Conservation (phyloP, 352 stramenopile species). For the Blastocystis sp. region DNA sequence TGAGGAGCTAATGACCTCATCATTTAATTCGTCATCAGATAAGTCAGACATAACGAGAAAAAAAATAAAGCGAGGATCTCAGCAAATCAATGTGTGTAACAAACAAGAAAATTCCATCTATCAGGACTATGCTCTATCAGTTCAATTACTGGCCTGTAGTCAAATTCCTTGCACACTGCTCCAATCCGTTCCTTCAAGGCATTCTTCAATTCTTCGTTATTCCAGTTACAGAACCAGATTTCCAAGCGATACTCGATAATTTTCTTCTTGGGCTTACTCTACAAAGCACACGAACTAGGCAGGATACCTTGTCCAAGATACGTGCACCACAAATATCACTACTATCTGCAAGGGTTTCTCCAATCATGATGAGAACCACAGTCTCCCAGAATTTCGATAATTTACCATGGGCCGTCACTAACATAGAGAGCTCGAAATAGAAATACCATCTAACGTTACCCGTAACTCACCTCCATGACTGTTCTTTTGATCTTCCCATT, state of each 20-base stretch:
- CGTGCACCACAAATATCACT: conserved; percentile 81
- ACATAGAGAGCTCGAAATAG: not conserved
- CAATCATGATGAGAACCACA: conserved; percentile 79
- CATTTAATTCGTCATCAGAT: not conserved
- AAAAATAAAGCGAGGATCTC: not conserved
- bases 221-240: conserved; percentile 62
- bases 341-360: conserved; percentile 75
- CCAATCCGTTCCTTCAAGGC: conserved; percentile 48
- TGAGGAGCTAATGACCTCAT: not conserved
- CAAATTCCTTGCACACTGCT: conserved; percentile 2
- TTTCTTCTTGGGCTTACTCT: conserved; percentile 55
- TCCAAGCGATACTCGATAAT: conserved; percentile 63
- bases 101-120: not conserved
- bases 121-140: not conserved
- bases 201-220: conserved; percentile 61
- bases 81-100: not conserved
- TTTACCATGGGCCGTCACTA: conserved; percentile 72
- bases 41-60: not conserved
- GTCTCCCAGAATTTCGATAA: conserved; percentile 80
- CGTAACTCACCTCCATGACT: conserved; percentile 74
- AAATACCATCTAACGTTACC: conserved; percentile 49
- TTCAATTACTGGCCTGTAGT: not conserved
- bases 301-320: conserved; percentile 77
- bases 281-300: not conserved
- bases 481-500: conserved; percentile 82